Base-by-base conservation (phyloP, 345 rosid genomes). In the Luvunga scandens region DNA sequence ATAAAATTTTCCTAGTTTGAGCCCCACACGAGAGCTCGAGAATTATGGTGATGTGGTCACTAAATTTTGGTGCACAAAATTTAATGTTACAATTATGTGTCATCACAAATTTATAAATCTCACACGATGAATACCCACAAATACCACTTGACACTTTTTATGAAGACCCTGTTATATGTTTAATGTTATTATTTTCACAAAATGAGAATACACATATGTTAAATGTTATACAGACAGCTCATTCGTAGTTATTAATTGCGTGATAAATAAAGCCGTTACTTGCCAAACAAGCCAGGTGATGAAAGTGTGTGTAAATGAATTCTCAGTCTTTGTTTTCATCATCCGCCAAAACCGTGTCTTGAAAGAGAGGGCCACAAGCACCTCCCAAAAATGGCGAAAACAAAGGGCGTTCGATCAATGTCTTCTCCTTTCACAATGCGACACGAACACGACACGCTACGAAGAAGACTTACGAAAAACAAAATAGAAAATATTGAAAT, bases 321-420 rank as follows among this genome's bases (percentile, higher is more conserved):
- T 22, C n/a, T 36, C 45, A 21, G 6, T n/a, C 36, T 59, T 45
- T 45, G 50, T 45, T 16, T 7, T 2, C 9, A 38, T 9, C 45
- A 48, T 27, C 69, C 60, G 69, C 69, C 69, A 74, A 74, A 61
- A 18, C 24, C 77, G 73, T 56, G 36, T 57, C 63, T 38, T 68
- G 45, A 77, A 69, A 53, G 78, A 79, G 80, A 77, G 61, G 86
- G 80, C 86, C 82, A 79, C 79, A 83, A 80, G 86, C 83, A 28
- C 45, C 85, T 72, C 65, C 19, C 42, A 69, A 57, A 27, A 66
- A 72, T 77, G 86, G 84, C 80, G 82, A 75, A 33, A 84, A 64
- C 73, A 39, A 59, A 69, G 84, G 81, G 34, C 13, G 53, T 69
- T 60, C 73, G 28, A 53, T 72, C 67, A 68, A 67, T 77, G 75